Percentiles rank a stretch among this genome's conserved stretches.
phyloP scores from a whole-genome alignment of 75 land plant species.

The Cryptomeria japonica region DNA sequence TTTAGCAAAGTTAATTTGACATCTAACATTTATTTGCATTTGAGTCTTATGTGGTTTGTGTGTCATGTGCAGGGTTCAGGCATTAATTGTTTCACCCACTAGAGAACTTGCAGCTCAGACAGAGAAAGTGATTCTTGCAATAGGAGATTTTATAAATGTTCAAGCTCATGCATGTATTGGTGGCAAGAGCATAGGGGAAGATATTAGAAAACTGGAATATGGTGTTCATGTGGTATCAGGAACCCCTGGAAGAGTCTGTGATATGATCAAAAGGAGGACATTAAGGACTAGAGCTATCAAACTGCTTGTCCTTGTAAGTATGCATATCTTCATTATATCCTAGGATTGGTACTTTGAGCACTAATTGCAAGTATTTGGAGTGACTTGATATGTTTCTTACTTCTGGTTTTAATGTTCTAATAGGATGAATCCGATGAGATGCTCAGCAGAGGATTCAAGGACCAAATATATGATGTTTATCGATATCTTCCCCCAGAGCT shows the following conservation, averaged over 20 bases:
- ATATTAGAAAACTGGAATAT: slow-evolving; percentile 85
- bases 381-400: background rate
- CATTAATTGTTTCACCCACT: slow-evolving; percentile 92
- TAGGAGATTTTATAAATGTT: slow-evolving; percentile 86
- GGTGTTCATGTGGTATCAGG: slow-evolving; percentile 99
- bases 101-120: slow-evolving; percentile 96
- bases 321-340: background rate
- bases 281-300: slow-evolving; percentile 89
- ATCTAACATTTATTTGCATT: background rate
- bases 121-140: slow-evolving; percentile 82
- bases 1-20: background rate
- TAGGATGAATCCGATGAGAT: slow-evolving; percentile 99
- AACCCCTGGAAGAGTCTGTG: slow-evolving; percentile 97
- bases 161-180: slow-evolving; percentile 97
- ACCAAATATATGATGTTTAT: slow-evolving; percentile 99
- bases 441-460: slow-evolving; percentile 98
- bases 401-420: background rate
- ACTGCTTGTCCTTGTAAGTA: slow-evolving; percentile 77
- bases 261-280: slow-evolving; percentile 96
- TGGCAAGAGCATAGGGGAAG: slow-evolving; percentile 95
- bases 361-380: background rate
- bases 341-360: background rate
- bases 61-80: slow-evolving; percentile 79
- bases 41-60: background rate
- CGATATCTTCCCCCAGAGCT: slow-evolving; percentile 97